These are phyloP conservation scores for Eimeria maxima DNA, from an alignment of 169 alveolate species.

Conservation along the genomic window DNA sequence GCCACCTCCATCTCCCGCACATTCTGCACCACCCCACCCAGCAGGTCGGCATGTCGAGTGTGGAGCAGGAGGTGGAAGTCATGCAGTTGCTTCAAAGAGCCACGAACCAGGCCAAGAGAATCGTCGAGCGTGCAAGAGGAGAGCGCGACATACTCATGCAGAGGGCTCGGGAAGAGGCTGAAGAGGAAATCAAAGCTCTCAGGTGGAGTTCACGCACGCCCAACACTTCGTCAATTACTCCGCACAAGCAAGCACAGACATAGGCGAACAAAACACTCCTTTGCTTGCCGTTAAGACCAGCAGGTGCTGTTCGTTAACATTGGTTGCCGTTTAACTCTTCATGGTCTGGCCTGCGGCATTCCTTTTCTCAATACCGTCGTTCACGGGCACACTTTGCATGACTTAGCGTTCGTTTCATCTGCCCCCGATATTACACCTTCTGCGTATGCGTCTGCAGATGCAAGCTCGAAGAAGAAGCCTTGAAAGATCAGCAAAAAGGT, in stretches of 20 bases:
- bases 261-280: neutral
- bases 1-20: conserved; percentile 52
- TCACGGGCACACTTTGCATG: neutral
- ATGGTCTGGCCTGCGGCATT: neutral
- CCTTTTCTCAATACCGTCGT: neutral
- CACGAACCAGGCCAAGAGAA: conserved; percentile 22
- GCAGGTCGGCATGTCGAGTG: neutral
- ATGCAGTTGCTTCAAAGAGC: conserved; percentile 56
- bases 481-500: neutral
- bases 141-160: conserved; percentile 35
- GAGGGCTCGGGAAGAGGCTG: conserved; percentile 69
- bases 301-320: neutral
- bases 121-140: conserved; percentile 49
- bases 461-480: conserved; percentile 30
- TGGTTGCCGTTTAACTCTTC: neutral
- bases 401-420: neutral
- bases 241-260: neutral
- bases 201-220: conserved; percentile 2
- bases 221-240: neutral
- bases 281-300: neutral
- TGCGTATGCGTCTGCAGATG: conserved; percentile 8
- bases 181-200: conserved; percentile 32
- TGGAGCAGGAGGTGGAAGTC: conserved; percentile 26
- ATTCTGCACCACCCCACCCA: conserved; percentile 36
- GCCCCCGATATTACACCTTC: neutral